Conservation (phyloP, 2,329 filamentous ascomycete species). For the Cladorrhinum sp. region DNA sequence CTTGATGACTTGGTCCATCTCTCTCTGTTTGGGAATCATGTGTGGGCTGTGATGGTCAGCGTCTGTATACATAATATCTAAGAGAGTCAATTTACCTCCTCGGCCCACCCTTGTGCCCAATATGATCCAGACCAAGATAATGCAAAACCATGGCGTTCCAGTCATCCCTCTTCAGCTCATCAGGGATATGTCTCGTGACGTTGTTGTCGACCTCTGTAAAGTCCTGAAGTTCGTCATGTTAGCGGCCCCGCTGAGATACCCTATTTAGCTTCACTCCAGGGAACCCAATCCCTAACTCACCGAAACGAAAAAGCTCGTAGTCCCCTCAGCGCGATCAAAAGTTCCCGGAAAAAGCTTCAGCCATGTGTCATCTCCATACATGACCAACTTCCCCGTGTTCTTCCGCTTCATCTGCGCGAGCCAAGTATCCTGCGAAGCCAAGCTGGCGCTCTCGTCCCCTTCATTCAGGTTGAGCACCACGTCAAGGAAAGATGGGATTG, state of each 20-base stretch:
- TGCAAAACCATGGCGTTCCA: constrained; percentile 95
- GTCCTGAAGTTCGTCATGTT: constrained; percentile 56
- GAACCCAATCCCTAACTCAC: constrained; percentile 48
- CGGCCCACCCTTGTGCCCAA: constrained; percentile 93
- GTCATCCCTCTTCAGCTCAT: constrained; percentile 71
- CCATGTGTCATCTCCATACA: constrained; percentile 99
- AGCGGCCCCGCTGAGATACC: constrained; percentile 13
- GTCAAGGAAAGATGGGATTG: constrained; percentile 96
- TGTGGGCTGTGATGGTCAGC: constrained; percentile 57
- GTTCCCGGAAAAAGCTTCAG: constrained; percentile 89
- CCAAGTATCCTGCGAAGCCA: constrained; percentile 92
- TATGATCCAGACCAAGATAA: constrained; percentile 93
- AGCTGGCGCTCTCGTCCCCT: constrained; percentile 82
- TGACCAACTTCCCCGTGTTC: constrained; percentile 70
- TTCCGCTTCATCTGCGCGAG: constrained; percentile 84
- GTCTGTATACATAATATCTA: not conserved
- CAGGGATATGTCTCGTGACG: constrained; percentile 83
- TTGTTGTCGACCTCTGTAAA: constrained; percentile 98
- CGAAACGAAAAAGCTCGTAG: constrained; percentile 96
- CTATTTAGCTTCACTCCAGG: no score
- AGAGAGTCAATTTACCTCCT: constrained; percentile 56
- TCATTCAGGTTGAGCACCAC: constrained; percentile 96
- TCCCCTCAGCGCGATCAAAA: constrained; percentile 86
- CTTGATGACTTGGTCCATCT: constrained; percentile 85
- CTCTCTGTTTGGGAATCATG: constrained; percentile 88